These are phyloP conservation scores for Sonneratia caseolaris DNA, from an alignment of 345 rosid species.

Conservation along the genomic window DNA sequence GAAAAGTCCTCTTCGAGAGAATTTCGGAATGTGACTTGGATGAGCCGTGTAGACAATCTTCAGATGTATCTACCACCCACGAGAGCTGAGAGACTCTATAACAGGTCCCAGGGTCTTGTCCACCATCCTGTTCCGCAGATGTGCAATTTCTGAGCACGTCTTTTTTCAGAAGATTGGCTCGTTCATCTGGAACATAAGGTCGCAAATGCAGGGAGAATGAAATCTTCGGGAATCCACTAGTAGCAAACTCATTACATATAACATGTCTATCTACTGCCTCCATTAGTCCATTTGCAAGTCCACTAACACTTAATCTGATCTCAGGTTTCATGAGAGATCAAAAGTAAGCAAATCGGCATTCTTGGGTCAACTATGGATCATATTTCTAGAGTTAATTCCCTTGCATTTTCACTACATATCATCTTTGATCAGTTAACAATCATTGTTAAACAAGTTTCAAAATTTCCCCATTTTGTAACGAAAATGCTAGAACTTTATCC, in stretches of 20 bases:
- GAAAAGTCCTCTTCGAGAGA: neutral
- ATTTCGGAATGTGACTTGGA: neutral
- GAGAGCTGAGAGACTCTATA: constrained; percentile 54
- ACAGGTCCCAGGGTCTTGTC: constrained; percentile 64
- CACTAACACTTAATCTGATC: neutral
- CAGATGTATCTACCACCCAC: constrained; percentile 38
- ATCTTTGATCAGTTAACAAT: too few species aligned
- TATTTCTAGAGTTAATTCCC: neutral
- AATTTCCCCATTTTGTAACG: too few species aligned
- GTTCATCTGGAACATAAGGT: constrained; percentile 26
- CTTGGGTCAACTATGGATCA: neutral
- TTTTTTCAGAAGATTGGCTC: constrained; percentile 52
- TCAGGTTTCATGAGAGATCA: neutral
- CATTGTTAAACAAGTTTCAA: too few species aligned
- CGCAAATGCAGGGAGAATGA: neutral
- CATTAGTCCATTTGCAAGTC: neutral
- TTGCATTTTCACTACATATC: too few species aligned
- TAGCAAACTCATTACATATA: neutral
- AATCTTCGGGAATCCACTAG: neutral
- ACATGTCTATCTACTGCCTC: neutral
- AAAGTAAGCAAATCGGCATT: neutral
- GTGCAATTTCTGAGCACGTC: constrained; percentile 43
- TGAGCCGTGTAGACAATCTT: constrained; percentile 8
- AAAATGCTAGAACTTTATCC: too few species aligned
- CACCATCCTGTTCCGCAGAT: constrained; percentile 74